Conservation (phyloP, 768 basidiomycete species). For the Lactifluus pinguis region DNA sequence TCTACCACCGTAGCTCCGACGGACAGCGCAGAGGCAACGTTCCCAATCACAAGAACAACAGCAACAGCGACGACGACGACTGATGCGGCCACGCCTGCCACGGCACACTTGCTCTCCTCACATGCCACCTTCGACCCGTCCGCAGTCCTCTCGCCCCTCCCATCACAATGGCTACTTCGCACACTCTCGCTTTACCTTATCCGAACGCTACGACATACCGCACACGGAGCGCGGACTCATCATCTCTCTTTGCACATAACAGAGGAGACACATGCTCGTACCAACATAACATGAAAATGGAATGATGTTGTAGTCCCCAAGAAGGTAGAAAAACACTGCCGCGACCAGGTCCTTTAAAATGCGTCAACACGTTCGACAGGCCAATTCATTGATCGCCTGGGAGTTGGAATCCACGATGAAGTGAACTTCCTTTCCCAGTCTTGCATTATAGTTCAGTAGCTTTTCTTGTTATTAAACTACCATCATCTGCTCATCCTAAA, state of each 20-base stretch:
- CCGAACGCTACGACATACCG: neutral
- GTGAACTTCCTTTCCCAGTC: slow-evolving; percentile 25
- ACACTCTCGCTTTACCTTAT: slow-evolving; percentile 31
- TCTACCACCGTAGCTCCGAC: slow-evolving; percentile 35
- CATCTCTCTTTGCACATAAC: slow-evolving; percentile 38
- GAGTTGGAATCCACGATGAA: slow-evolving; percentile 61
- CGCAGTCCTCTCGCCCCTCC: no score
- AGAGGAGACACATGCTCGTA: no score
- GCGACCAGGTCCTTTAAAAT: slow-evolving; percentile 23
- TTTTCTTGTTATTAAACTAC: no score
- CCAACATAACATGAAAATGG: no score
- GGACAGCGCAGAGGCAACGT: slow-evolving; percentile 36
- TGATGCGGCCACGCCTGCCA: no score
- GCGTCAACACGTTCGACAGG: neutral
- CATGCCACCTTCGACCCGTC: no score
- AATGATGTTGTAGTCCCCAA: slow-evolving; percentile 27
- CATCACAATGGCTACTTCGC: slow-evolving; percentile 58
- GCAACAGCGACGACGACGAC: no score
- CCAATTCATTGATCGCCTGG: slow-evolving; percentile 25
- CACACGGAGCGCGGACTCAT: slow-evolving; percentile 60
- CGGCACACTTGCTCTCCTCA: no score
- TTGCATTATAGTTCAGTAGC: neutral
- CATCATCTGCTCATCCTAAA: no score
- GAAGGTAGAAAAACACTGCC: neutral
- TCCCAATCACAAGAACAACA: no score